Evolutionary conservation across 768 basidiomycete genomes (phyloP).

Genomic region (Pleurotus tuber-regium): DNA sequence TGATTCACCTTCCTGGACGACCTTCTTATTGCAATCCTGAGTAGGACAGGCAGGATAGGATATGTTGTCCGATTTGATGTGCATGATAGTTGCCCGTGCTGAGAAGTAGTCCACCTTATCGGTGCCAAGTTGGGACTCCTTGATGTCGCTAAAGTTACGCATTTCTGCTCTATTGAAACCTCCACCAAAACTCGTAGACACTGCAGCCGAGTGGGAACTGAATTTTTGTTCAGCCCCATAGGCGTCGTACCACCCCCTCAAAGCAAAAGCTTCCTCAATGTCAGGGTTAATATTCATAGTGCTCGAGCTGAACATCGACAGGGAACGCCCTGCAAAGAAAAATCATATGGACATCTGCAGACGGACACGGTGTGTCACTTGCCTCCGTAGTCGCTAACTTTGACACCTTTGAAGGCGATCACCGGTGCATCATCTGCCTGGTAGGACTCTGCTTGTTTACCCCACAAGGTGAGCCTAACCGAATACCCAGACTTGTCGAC

Average conservation of each 20-base stretch:
- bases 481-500: conserved; percentile 81
- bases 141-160: conserved; percentile 73
- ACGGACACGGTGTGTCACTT: too few relatives aligned
- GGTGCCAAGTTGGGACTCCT: conserved; percentile 70
- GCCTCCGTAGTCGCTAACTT: conserved; percentile 91
- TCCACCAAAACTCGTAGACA: conserved; percentile 33
- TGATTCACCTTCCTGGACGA: conserved; percentile 58
- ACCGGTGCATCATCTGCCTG: conserved; percentile 59
- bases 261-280: conserved; percentile 79
- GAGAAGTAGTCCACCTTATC: conserved; percentile 84
- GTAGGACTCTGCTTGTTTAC: conserved; percentile 88
- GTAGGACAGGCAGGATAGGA: conserved; percentile 88
- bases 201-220: conserved; percentile 60
- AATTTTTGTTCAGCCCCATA: conserved; percentile 63
- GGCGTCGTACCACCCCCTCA: conserved; percentile 92
- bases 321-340: conserved; percentile 60
- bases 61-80: conserved; percentile 80
- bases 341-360: conserved; percentile 1
- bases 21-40: conserved; percentile 87
- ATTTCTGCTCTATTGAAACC: conserved; percentile 72
- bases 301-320: conserved; percentile 81
- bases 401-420: conserved; percentile 91
- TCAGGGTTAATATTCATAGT: conserved; percentile 87
- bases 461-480: conserved; percentile 91
- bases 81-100: conserved; percentile 78